Percentiles rank a stretch among this genome's conserved stretches.
Evolutionary conservation across 1,284 basidiomycete genomes (phyloP).

Genomic region (Fomitopsis schrenkii): DNA sequence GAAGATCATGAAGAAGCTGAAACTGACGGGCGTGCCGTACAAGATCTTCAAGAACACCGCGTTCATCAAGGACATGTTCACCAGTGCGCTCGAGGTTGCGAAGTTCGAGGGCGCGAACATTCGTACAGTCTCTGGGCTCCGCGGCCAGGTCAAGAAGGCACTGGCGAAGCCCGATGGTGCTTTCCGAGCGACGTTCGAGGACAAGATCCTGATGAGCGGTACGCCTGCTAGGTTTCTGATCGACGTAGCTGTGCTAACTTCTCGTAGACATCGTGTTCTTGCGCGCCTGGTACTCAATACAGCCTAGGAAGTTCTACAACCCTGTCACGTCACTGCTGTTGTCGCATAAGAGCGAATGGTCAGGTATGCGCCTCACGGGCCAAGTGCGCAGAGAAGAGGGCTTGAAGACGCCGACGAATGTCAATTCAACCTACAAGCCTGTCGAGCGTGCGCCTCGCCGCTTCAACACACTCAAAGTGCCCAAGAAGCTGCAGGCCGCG

Average conservation of each 20-base stretch:
- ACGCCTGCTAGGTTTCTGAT: slow-evolving; percentile 23
- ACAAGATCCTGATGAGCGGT: slow-evolving; percentile 97
- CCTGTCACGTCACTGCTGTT: slow-evolving; percentile 91
- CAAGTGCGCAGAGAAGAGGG: slow-evolving; percentile 84
- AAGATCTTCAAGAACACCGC: slow-evolving; percentile 99
- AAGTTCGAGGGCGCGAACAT: slow-evolving; percentile 99
- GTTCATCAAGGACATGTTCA: slow-evolving; percentile 98
- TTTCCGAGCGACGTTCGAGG: slow-evolving; percentile 96
- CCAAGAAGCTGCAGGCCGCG: slow-evolving; percentile 84
- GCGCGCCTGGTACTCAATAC: slow-evolving; percentile 94
- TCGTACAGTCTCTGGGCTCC: slow-evolving; percentile 91
- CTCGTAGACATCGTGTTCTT: slow-evolving; percentile 88
- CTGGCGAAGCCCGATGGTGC: slow-evolving; percentile 92
- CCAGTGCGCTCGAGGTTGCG: slow-evolving; percentile 87
- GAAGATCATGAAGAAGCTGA: slow-evolving; percentile 98
- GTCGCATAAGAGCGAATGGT: slow-evolving; percentile 76
- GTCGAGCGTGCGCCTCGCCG: slow-evolving; percentile 78
- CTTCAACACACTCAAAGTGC: slow-evolving; percentile 90
- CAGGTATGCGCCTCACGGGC: slow-evolving; percentile 95
- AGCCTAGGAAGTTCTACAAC: slow-evolving; percentile 95
- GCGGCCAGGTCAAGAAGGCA: slow-evolving; percentile 97
- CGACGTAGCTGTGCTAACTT: background rate
- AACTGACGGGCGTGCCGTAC: slow-evolving; percentile 91
- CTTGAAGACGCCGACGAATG: slow-evolving; percentile 77
- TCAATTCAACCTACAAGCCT: slow-evolving; percentile 88